These are phyloP conservation scores for Kwoniella dejecticola DNA, from an alignment of 768 basidiomycete species.

Conservation along the genomic window DNA sequence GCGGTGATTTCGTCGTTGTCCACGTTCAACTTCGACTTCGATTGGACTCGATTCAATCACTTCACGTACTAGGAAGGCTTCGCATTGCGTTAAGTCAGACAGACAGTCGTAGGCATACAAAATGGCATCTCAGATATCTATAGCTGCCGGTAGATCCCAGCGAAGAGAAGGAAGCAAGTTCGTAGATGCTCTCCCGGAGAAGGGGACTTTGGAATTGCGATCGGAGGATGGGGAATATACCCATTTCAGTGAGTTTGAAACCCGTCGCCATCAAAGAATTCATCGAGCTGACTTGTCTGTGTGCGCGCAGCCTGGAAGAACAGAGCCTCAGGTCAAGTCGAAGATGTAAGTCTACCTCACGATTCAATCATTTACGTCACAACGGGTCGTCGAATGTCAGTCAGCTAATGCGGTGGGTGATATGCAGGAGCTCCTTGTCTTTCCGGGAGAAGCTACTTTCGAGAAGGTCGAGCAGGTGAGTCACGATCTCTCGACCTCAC, in stretches of 20 bases:
- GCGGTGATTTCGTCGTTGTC: not conserved
- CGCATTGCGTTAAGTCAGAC: too few species aligned
- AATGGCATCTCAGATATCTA: conserved; percentile 16
- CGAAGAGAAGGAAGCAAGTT: conserved; percentile 46
- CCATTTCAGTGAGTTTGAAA: conserved; percentile 68
- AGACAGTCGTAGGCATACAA: not conserved
- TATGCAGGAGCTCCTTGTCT: conserved; percentile 78
- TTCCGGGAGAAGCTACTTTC: conserved; percentile 82
- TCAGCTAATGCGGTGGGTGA: conserved; percentile 7
- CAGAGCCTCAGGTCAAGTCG: conserved; percentile 27
- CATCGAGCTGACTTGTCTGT: too few species aligned
- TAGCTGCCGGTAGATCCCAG: conserved; percentile 41
- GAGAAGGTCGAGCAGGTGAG: conserved; percentile 67
- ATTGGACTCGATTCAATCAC: too few species aligned
- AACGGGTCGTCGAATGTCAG: too few species aligned
- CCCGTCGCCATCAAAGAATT: too few species aligned
- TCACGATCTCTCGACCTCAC: not conserved
- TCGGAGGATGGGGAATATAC: conserved; percentile 47
- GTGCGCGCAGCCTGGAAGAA: conserved; percentile 44
- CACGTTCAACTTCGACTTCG: too few species aligned
- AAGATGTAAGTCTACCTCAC: conserved; percentile 40
- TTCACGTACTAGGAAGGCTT: too few species aligned
- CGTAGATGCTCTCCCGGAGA: conserved; percentile 51
- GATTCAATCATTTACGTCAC: too few species aligned
- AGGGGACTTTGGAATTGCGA: conserved; percentile 46